Conservation (phyloP, 495 filamentous ascomycete species). For the Jackrogersella minutella region DNA sequence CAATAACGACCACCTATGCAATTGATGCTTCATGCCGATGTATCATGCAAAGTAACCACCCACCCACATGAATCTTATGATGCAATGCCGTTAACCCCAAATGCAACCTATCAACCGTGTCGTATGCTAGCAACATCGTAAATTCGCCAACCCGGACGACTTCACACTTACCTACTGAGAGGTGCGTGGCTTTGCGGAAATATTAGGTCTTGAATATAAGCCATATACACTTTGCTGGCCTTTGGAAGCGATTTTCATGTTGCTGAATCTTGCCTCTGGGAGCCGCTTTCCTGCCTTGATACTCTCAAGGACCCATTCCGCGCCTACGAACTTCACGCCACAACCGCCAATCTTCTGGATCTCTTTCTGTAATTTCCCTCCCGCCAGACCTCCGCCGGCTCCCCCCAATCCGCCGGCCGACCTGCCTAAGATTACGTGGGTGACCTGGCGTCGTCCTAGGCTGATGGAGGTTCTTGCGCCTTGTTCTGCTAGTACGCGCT, state of each 20-base stretch:
- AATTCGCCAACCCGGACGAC: constrained; percentile 8
- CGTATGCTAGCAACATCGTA: constrained; percentile 12
- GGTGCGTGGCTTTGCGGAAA: background rate
- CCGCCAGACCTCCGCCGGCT: constrained; percentile 81
- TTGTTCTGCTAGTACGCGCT: constrained; percentile 74
- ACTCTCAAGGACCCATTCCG: constrained; percentile 87
- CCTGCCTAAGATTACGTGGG: constrained; percentile 83
- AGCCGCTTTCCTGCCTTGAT: constrained; percentile 77
- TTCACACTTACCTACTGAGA: constrained; percentile 10
- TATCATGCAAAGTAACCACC: constrained; percentile 39
- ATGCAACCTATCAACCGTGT: constrained; percentile 24
- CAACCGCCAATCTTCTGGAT: constrained; percentile 67
- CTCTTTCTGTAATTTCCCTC: constrained; percentile 83
- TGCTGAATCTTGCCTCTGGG: constrained; percentile 74
- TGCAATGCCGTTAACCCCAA: constrained; percentile 30
- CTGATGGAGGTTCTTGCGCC: constrained; percentile 74
- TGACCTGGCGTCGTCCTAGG: constrained; percentile 75
- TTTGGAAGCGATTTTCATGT: constrained; percentile 64
- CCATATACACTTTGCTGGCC: constrained; percentile 69
- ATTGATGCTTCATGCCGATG: constrained; percentile 32
- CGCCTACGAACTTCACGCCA: constrained; percentile 81
- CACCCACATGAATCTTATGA: constrained; percentile 29
- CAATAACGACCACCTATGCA: constrained; percentile 18
- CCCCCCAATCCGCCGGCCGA: constrained; percentile 56
- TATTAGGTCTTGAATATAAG: constrained; percentile 51